Conservation (phyloP, 352 stramenopile species). For the Phytophthora boehmeriae region DNA sequence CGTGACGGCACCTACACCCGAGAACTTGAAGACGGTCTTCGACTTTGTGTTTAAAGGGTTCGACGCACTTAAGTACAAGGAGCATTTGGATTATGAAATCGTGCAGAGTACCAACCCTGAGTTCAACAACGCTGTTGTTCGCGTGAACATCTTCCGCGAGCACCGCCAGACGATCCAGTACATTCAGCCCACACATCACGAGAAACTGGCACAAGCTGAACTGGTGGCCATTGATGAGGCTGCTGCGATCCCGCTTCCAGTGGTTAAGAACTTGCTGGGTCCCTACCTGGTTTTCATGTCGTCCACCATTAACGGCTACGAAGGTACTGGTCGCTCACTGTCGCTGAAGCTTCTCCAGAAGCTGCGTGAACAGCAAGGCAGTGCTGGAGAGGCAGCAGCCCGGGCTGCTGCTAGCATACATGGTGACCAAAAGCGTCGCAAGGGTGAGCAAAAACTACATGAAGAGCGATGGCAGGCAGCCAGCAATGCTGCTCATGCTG, state of each 20-base stretch:
- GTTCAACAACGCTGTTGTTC: conserved; percentile 90
- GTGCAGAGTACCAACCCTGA: conserved; percentile 88
- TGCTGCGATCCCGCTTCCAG: conserved; percentile 99
- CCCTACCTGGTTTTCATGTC: conserved; percentile 98
- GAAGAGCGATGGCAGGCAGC: conserved; percentile 96
- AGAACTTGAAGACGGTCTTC: conserved; percentile 99
- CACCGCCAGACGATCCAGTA: conserved; percentile 99
- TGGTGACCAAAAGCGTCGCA: conserved; percentile 91
- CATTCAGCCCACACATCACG: conserved; percentile 93
- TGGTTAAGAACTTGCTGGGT: conserved; percentile 96
- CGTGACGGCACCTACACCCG: conserved; percentile 97
- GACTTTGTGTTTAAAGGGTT: conserved; percentile 98
- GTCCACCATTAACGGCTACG: conserved; percentile 99
- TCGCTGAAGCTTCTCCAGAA: conserved; percentile 99
- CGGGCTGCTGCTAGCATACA: conserved; percentile 76
- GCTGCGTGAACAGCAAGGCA: conserved; percentile 93
- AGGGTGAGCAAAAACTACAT: conserved; percentile 96
- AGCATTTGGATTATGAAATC: conserved; percentile 98
- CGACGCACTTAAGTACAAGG: conserved; percentile 92
- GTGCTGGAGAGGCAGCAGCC: conserved; percentile 59
- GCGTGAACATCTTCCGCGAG: conserved; percentile 97
- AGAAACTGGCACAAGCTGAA: conserved; percentile 97
- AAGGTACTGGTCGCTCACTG: conserved; percentile 98
- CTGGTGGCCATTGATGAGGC: conserved; percentile 99
- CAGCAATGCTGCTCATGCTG: conserved; percentile 82